Conservation (phyloP, 352 stramenopile species). For the Pythium monospermum region DNA sequence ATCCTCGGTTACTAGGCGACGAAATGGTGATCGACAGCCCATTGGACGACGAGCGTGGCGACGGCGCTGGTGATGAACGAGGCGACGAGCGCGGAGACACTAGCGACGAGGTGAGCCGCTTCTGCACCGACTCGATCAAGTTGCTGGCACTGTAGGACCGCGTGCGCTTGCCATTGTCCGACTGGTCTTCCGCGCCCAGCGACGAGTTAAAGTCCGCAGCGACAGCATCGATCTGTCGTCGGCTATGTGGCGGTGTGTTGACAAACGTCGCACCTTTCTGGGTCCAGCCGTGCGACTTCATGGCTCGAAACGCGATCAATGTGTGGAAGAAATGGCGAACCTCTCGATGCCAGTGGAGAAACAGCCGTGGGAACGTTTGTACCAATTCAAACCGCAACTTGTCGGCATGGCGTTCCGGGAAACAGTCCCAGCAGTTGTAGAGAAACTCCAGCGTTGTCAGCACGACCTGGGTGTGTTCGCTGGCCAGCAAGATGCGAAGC, state of each 20-base stretch:
- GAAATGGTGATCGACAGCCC: constrained; percentile 69
- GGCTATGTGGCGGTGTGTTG: constrained; percentile 81
- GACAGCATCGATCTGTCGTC: constrained; percentile 84
- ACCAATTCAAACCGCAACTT: constrained; percentile 82
- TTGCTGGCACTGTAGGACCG: constrained; percentile 83
- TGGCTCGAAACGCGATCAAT: constrained; percentile 76
- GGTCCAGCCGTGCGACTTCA: constrained; percentile 85
- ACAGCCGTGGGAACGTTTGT: constrained; percentile 71
- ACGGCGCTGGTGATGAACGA: constrained; percentile 51
- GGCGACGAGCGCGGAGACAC: constrained; percentile 54
- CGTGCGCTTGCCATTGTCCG: constrained; percentile 46
- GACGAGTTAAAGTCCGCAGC: constrained; percentile 84
- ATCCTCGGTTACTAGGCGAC: constrained; percentile 62
- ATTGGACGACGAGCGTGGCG: constrained; percentile 32
- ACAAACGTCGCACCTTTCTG: constrained; percentile 82
- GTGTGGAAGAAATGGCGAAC: constrained; percentile 86
- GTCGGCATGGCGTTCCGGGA: constrained; percentile 82
- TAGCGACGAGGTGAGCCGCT: constrained; percentile 65
- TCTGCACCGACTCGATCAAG: constrained; percentile 77
- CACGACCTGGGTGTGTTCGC: constrained; percentile 83
- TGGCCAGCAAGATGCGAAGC: constrained; percentile 73
- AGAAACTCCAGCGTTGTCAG: constrained; percentile 85
- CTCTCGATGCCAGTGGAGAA: constrained; percentile 86
- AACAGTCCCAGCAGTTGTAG: constrained; percentile 89
- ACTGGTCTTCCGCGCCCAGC: constrained; percentile 56